phyloP scores from a whole-genome alignment of 352 stramenopile genomes.

The Thraustochytrium aureum region DNA sequence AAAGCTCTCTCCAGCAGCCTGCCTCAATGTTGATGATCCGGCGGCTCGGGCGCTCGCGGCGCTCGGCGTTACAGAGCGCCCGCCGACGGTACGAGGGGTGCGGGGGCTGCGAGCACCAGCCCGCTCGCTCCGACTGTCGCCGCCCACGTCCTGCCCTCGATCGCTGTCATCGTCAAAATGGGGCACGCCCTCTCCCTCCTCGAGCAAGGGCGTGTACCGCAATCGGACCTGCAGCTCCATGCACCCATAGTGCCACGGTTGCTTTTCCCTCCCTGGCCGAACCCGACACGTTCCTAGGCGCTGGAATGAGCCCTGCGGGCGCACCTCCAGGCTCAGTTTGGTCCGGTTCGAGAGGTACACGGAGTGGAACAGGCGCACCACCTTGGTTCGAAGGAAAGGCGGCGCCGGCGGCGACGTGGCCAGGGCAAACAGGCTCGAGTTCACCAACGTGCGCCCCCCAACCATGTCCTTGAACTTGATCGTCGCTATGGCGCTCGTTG shows the following conservation, averaged over 20 bases:
- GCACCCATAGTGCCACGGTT: slow-evolving; percentile 32
- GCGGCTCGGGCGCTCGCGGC: background rate
- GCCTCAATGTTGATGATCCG: background rate
- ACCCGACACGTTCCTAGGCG: slow-evolving; percentile 29
- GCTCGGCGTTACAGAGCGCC: background rate
- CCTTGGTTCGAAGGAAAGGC: background rate
- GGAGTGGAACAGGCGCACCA: slow-evolving; percentile 42
- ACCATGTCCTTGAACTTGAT: slow-evolving; percentile 50
- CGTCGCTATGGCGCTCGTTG: background rate
- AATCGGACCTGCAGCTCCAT: slow-evolving; percentile 29
- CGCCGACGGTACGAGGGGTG: background rate
- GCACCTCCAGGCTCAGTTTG: slow-evolving; percentile 12
- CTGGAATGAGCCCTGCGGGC: slow-evolving; percentile 13
- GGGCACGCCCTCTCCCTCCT: background rate
- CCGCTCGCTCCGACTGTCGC: background rate
- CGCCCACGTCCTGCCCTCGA: background rate
- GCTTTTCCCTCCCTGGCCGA: background rate
- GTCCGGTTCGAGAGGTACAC: slow-evolving; percentile 46
- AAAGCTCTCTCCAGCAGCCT: background rate
- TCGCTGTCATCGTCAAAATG: too few species aligned
- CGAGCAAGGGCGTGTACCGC: background rate
- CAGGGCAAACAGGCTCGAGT: slow-evolving; percentile 14
- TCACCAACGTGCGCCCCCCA: slow-evolving; percentile 13
- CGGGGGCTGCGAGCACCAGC: background rate
- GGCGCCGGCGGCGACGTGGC: background rate